Conservation (phyloP, 148 eudicot species). For the Cornus florida region DNA sequence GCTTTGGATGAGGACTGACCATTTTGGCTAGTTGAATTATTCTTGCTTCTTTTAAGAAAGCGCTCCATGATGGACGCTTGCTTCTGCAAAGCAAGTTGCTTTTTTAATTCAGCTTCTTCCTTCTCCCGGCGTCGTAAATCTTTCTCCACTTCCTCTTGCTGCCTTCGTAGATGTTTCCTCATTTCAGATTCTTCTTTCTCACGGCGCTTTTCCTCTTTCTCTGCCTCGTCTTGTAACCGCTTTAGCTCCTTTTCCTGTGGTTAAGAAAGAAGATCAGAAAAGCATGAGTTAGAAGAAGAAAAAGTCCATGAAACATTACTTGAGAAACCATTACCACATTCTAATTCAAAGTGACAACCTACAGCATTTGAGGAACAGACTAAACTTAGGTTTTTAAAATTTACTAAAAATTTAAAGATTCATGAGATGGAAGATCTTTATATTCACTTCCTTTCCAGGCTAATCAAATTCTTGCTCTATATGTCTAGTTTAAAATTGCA, state of each 20-base stretch:
- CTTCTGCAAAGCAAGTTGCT: slow-evolving; percentile 63
- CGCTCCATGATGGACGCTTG: slow-evolving; percentile 96
- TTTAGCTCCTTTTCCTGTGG: slow-evolving; percentile 82
- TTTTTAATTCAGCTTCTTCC: slow-evolving; percentile 85
- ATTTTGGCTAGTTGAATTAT: slow-evolving; percentile 28
- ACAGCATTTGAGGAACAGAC: not conserved
- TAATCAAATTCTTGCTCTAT: not conserved
- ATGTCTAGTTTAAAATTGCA: not conserved
- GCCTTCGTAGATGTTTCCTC: slow-evolving; percentile 60
- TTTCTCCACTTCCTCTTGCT: slow-evolving; percentile 85
- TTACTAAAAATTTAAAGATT: not conserved
- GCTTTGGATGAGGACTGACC: slow-evolving; percentile 30
- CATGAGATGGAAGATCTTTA: not conserved
- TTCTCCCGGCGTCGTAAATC: slow-evolving; percentile 76
- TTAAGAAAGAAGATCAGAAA: not conserved
- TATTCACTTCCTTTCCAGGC: not conserved
- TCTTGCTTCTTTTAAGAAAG: slow-evolving; percentile 66
- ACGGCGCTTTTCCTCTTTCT: slow-evolving; percentile 72
- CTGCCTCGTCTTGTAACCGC: slow-evolving; percentile 79
- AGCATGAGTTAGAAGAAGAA: not conserved
- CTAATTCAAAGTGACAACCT: not conserved
- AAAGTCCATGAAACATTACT: not conserved
- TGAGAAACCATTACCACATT: not conserved
- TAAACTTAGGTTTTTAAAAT: not conserved
- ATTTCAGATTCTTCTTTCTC: slow-evolving; percentile 74